These are phyloP conservation scores for Vicia faba DNA, from an alignment of 306 rosid genomes.

Conservation along the genomic window DNA sequence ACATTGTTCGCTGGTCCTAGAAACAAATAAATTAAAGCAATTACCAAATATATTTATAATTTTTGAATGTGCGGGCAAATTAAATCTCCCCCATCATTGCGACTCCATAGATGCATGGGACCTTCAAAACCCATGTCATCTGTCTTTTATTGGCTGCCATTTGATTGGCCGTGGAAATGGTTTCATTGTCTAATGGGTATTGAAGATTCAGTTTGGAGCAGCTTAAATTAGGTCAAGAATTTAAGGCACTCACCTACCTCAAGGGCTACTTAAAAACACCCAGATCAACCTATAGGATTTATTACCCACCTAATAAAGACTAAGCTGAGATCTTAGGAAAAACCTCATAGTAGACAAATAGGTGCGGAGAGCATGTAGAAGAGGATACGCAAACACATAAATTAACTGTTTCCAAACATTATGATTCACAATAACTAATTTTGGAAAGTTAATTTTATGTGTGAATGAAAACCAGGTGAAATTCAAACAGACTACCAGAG, in stretches of 20 bases:
- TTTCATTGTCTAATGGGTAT: not conserved
- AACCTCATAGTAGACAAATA: not conserved
- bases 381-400: not conserved
- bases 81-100: conserved; percentile 11
- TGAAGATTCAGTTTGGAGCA: not conserved
- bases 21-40: conserved; percentile 24
- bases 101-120: conserved; percentile 14
- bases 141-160: not conserved
- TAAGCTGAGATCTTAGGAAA: not conserved
- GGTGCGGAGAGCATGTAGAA: conserved; percentile 11
- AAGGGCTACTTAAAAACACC: conserved; percentile 21
- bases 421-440: conserved; percentile 15
- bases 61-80: conserved; percentile 18
- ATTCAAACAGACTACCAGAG: conserved; percentile 10
- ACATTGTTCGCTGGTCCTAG: conserved; percentile 55
- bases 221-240: conserved; percentile 19
- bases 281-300: conserved; percentile 10
- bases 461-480: conserved; percentile 20
- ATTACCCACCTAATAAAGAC: conserved; percentile 22
- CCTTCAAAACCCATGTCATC: not conserved
- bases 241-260: conserved; percentile 8
- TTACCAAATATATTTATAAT: conserved; percentile 8
- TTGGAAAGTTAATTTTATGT: conserved; percentile 7
- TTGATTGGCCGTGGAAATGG: not conserved
- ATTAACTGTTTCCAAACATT: conserved; percentile 11